Conservation (phyloP, 2,329 filamentous ascomycete species). For the Cladophialophora chaetospira region DNA sequence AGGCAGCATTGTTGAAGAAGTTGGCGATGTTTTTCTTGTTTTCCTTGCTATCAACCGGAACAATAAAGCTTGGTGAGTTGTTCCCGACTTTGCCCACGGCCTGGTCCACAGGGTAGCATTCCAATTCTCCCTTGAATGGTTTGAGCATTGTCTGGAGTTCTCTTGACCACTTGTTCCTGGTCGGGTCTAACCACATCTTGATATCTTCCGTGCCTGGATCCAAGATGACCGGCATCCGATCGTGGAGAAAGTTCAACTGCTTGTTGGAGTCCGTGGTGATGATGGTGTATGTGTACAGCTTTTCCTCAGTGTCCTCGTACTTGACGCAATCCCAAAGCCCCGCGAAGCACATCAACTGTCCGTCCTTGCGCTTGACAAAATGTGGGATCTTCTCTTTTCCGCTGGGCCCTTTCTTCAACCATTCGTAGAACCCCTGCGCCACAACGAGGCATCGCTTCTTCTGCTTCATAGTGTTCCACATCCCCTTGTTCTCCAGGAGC, state of each 20-base stretch:
- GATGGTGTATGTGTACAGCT: constrained; percentile 85
- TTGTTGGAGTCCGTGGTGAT: constrained; percentile 87
- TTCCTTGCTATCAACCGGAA: constrained; percentile 79
- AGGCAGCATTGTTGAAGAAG: constrained; percentile 68
- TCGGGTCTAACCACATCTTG: constrained; percentile 76
- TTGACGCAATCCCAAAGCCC: constrained; percentile 88
- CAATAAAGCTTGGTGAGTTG: constrained; percentile 78
- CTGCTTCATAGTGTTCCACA: constrained; percentile 92
- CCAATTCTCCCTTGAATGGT: constrained; percentile 76
- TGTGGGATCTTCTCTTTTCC: constrained; percentile 82
- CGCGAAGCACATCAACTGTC: constrained; percentile 81
- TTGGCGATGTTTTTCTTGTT: constrained; percentile 95
- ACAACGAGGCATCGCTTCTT: constrained; percentile 84
- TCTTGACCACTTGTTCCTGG: constrained; percentile 69
- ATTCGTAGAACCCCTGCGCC: constrained; percentile 94
- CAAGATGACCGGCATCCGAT: constrained; percentile 93
- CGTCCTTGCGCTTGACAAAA: constrained; percentile 79
- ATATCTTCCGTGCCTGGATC: constrained; percentile 73
- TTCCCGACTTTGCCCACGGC: constrained; percentile 95
- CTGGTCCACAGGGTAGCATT: constrained; percentile 81
- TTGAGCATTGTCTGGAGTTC: constrained; percentile 78
- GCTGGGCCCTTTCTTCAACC: constrained; percentile 74
- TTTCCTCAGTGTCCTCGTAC: constrained; percentile 73
- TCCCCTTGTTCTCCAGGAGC: constrained; percentile 70
- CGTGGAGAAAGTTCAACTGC: constrained; percentile 82